These are phyloP conservation scores for Carallia pectinifolia DNA, from an alignment of 345 rosid species.

Conservation along the genomic window DNA sequence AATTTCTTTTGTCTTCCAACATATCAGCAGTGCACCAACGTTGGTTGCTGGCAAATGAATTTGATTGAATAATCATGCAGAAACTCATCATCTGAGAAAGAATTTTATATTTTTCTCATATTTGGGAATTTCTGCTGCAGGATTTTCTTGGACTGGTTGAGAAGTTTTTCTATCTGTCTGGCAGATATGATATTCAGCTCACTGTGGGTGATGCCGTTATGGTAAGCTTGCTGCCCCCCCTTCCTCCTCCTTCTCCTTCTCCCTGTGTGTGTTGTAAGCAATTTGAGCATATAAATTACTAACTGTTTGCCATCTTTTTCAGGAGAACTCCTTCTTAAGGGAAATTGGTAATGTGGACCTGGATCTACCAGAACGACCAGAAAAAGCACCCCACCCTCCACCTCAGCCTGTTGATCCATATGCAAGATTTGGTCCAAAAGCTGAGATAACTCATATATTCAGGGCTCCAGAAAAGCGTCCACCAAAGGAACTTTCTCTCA, in stretches of 20 bases:
- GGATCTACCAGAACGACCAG: constrained; percentile 92
- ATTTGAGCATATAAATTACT: not conserved
- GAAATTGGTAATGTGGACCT: constrained; percentile 72
- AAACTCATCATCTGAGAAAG: not conserved
- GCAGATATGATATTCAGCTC: constrained; percentile 85
- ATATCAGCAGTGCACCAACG: no score
- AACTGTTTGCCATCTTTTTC: constrained; percentile 18
- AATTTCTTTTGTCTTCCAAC: no score
- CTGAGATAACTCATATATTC: constrained; percentile 85
- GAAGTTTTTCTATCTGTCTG: constrained; percentile 89
- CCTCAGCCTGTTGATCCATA: constrained; percentile 55
- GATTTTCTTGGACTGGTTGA: constrained; percentile 94
- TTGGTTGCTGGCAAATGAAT: not conserved
- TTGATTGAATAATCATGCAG: not conserved
- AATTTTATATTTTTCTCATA: constrained; percentile 2
- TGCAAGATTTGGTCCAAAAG: constrained; percentile 77
- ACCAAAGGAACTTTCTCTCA: constrained; percentile 66
- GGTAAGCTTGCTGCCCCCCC: constrained; percentile 43
- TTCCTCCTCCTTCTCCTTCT: no score
- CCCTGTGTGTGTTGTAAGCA: no score
- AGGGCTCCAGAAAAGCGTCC: constrained; percentile 91
- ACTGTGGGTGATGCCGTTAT: constrained; percentile 85
- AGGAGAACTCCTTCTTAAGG: constrained; percentile 81
- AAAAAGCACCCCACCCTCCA: constrained; percentile 83
- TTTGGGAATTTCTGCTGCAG: constrained; percentile 35